Evolutionary conservation across 2,329 filamentous ascomycete genomes (phyloP), one percentile per base, ranked within the genome.

Genomic region (Tympanopsis confertula): DNA sequence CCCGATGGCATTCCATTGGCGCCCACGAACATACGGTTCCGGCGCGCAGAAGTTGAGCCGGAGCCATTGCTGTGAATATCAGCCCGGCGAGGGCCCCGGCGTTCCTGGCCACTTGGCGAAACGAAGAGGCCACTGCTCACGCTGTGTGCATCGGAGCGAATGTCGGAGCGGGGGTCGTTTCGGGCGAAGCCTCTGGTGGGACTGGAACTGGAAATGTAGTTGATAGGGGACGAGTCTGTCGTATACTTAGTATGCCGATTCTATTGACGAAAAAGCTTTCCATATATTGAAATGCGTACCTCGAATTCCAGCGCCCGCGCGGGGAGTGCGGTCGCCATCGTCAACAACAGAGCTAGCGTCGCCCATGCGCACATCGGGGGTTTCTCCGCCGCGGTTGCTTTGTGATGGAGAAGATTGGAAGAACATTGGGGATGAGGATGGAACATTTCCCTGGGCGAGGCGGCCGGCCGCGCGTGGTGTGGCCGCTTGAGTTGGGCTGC

Each of bases 41-140:
- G 56, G 3, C 64, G 56, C 20, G 66, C 66, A 38, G 67, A 66
- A 5, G 71, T 71, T 35, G 69, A 64, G 38, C 69, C 65, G 42
- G 81, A 69, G 14, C 79, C 69, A 51, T 94, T 86, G 0, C 86
- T 89, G 53, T 93, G 77, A 50, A 96, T 85, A 53, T 95, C 89
- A 49, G 85, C 85, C 50, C 89, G 78, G 52, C 84, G 76, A 37
- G 78, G 74, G 40, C 73, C 71, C 19, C 12, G 10, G 15, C 30
- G 30, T 10, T 33, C 17, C 7, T 71, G 65, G 36, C 71, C 54
- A 32, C 70, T 64, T 41, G 80, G 10, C 10, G 30, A 71, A 22
- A 95, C 81, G 53, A 96, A 96, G 20, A 96, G 69, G 4, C 79
- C 84, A 52, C 87, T 94, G 62, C 81, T 86, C 53, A 86, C 86